Evolutionary conservation across 148 eudicot genomes (phyloP).

Genomic region (Fallopia convolvulus): DNA sequence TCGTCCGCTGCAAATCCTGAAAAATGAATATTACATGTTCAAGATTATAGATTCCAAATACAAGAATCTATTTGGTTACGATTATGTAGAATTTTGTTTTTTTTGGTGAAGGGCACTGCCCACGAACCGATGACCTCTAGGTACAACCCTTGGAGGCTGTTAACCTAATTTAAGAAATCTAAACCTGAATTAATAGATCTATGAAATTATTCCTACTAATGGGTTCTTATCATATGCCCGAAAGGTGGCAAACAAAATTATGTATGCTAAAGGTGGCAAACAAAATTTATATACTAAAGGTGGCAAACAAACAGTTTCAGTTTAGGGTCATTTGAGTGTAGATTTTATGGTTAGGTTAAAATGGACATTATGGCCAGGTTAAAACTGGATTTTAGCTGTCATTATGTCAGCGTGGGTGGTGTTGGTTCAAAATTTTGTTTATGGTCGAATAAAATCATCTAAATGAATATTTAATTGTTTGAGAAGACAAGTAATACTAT

Average conservation of each 20-base stretch:
- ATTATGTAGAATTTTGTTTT: too few relatives aligned
- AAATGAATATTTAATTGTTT: too few relatives aligned
- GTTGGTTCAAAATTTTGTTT: background rate
- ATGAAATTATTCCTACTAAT: too few relatives aligned
- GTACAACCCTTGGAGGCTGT: too few relatives aligned
- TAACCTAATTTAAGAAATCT: too few relatives aligned
- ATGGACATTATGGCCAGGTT: background rate
- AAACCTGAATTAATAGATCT: too few relatives aligned
- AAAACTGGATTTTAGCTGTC: background rate
- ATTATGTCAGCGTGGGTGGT: background rate
- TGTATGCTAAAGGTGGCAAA: too few relatives aligned
- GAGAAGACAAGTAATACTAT: background rate
- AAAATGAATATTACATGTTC: conserved; percentile 3
- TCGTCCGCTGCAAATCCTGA: conserved; percentile 93
- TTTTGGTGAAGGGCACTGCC: too few relatives aligned
- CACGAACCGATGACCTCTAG: too few relatives aligned
- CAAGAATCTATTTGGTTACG: background rate
- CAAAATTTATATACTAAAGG: background rate
- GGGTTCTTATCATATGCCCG: too few relatives aligned
- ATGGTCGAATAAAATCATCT: background rate
- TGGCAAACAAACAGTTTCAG: background rate
- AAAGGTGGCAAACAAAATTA: too few relatives aligned
- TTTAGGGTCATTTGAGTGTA: background rate
- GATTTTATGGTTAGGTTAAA: background rate
- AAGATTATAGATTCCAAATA: background rate